A percentile compares a stretch with the other conserved stretches of the same genome.
Evolutionary conservation across 805 yeast species (phyloP).

Genomic region (Clavispora vitiphila): DNA sequence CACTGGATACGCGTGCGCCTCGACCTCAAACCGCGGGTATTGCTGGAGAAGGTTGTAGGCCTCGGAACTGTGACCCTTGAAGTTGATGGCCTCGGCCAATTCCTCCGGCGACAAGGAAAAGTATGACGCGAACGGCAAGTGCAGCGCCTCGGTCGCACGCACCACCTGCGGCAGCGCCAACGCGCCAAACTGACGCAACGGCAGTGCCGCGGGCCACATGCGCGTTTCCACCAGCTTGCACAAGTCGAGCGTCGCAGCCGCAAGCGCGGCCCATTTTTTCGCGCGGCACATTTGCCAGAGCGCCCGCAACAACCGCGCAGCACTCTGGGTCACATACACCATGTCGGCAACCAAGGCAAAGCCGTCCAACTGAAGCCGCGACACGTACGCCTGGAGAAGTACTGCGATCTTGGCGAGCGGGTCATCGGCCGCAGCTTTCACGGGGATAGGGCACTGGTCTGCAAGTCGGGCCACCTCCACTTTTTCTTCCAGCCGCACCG

Average conservation of each 20-base stretch:
- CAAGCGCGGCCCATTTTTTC: slow-evolving; percentile 65
- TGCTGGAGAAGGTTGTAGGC: slow-evolving; percentile 57
- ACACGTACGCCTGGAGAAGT: slow-evolving; percentile 81
- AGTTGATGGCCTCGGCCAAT: slow-evolving; percentile 74
- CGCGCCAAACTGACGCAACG: slow-evolving; percentile 73
- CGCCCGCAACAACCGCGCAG: slow-evolving; percentile 83
- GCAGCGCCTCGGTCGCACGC: slow-evolving; percentile 70
- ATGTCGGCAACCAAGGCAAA: slow-evolving; percentile 90
- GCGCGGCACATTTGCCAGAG: slow-evolving; percentile 69
- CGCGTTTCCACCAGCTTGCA: slow-evolving; percentile 78
- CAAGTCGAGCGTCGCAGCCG: slow-evolving; percentile 54
- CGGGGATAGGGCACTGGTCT: slow-evolving; percentile 80
- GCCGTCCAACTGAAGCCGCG: slow-evolving; percentile 71
- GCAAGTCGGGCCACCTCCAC: slow-evolving; percentile 63
- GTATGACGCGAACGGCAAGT: slow-evolving; percentile 78
- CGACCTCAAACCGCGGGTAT: slow-evolving; percentile 66
- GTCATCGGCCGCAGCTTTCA: slow-evolving; percentile 65
- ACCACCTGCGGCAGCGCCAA: slow-evolving; percentile 68
- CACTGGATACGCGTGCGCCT: slow-evolving; percentile 68
- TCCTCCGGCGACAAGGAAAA: slow-evolving; percentile 68
- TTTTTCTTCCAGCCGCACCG: slow-evolving; percentile 83
- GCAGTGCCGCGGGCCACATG: slow-evolving; percentile 81
- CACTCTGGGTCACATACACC: slow-evolving; percentile 89
- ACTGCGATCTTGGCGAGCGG: slow-evolving; percentile 75
- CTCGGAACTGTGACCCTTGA: slow-evolving; percentile 58